Evolutionary conservation across 306 rosid genomes (phyloP), one percentile per base, ranked within the genome.

Genomic region (Prosopis cineraria): DNA sequence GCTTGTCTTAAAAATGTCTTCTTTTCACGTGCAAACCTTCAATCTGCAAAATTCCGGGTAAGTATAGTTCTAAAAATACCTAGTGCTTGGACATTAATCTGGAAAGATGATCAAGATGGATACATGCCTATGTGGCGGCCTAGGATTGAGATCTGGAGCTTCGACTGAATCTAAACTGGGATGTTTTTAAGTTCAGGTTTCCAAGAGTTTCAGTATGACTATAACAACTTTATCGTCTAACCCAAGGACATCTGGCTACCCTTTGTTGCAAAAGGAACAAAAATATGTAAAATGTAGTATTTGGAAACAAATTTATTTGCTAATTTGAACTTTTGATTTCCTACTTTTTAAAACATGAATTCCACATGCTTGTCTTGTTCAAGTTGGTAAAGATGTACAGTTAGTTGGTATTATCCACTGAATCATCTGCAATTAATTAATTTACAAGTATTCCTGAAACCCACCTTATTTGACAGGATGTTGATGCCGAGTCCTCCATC

Each of bases 1-100:
- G 98, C 98, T n/a, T 90, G 98, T 79, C 90, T 92, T 83, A 92
- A 79, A 82, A 89, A 87, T 68, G 97, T 94, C 60, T 94, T 92
- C 84, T 92, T 94, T 81, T 90, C 98, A 74, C 88, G 93, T 55
- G 98, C 98, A 88, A 80, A 92, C 85, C 97, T 92, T 75, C 97
- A 84, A 1, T 87, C 89, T 77, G 98, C 98, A 70, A 92, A 92
- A 84, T 94, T 94, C 86, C 91, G 90, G 89, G 98, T 94, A 78
- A 78, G 97, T 78, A 34, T 81, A 50, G 10, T 60, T 83, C 11
- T 75, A 44, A 48, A 41, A 5, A 17, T 67, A 44, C 40, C 45
- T 68, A 22, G 48, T 81, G 58, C 50, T 58, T 68, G 74, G 70
- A 59, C 63, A 55, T 76, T 50, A 48, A 75, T 33, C 72, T 52